These are phyloP conservation scores for Phytophthora gonapodyides DNA, from an alignment of 352 stramenopile genomes.

Conservation along the genomic window DNA sequence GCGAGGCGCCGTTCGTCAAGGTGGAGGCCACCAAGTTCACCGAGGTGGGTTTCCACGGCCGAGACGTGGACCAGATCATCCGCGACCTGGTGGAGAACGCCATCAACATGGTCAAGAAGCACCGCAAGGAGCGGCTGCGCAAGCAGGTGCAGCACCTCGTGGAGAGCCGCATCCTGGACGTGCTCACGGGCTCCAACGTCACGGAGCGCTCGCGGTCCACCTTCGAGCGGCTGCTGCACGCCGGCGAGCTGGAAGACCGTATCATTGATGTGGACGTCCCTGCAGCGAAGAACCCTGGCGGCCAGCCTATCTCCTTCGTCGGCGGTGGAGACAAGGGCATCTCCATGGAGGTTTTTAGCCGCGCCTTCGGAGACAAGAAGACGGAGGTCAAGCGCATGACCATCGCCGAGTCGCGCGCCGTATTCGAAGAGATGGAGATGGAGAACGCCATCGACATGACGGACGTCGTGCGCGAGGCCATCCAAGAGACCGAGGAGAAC, in stretches of 20 bases:
- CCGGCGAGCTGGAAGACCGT: constrained; percentile 83
- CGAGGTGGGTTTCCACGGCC: constrained; percentile 99
- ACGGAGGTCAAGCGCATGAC: constrained; percentile 94
- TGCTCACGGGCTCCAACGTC: constrained; percentile 90
- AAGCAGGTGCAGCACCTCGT: constrained; percentile 93
- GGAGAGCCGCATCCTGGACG: constrained; percentile 96
- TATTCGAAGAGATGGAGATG: constrained; percentile 97
- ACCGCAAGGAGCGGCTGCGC: constrained; percentile 92
- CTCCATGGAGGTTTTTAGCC: constrained; percentile 74
- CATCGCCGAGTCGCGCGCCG: constrained; percentile 91
- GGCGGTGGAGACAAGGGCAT: constrained; percentile 70
- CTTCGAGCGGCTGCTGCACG: constrained; percentile 93
- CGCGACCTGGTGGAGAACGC: constrained; percentile 98
- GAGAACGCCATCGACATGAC: constrained; percentile 94
- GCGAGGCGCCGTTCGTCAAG: constrained; percentile 98
- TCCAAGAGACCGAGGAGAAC: constrained; percentile 96
- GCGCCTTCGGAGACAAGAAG: constrained; percentile 82
- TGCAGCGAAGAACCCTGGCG: constrained; percentile 47
- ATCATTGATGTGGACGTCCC: constrained; percentile 81
- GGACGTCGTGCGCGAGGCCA: constrained; percentile 85
- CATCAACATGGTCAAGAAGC: constrained; percentile 97
- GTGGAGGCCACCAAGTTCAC: constrained; percentile 99
- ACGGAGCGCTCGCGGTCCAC: constrained; percentile 84
- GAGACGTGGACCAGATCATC: constrained; percentile 99
- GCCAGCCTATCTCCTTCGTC: constrained; percentile 73